Percentiles rank a stretch among this genome's conserved stretches.
Conservation (phyloP, 208 protist genomes). For the Wallacemonas sp. region DNA sequence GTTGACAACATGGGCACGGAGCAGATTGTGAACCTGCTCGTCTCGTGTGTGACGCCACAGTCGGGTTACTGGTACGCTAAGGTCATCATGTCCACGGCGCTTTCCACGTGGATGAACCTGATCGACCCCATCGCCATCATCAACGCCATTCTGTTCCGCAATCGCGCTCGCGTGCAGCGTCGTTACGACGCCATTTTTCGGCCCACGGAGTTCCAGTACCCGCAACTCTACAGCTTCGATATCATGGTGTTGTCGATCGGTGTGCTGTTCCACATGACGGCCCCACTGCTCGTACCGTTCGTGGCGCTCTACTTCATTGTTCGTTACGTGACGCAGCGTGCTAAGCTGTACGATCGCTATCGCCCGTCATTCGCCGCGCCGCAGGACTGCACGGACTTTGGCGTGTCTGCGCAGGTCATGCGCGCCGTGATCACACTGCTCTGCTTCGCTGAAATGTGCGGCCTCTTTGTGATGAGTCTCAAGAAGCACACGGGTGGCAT, state of each 20-base stretch:
- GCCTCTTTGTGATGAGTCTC: constrained; percentile 64
- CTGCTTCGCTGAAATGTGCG: constrained; percentile 57
- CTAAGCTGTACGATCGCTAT: constrained; percentile 72
- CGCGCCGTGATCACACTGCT: constrained; percentile 67
- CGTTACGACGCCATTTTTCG: constrained; percentile 76
- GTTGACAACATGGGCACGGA: constrained; percentile 19
- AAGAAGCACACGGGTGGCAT: constrained; percentile 50
- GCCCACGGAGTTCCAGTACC: constrained; percentile 54
- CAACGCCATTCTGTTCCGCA: constrained; percentile 45
- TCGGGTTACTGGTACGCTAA: constrained; percentile 85
- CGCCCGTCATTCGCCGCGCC: constrained; percentile 43
- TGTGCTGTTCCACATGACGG: constrained; percentile 86
- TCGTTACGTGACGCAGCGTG: constrained; percentile 70
- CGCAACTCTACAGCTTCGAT: constrained; percentile 67
- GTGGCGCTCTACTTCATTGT: constrained; percentile 70
- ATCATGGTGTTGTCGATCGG: constrained; percentile 80
- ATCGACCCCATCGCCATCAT: constrained; percentile 57
- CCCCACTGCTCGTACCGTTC: constrained; percentile 64
- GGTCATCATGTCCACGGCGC: constrained; percentile 55
- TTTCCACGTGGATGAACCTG: constrained; percentile 71
- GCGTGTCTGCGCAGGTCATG: constrained; percentile 64
- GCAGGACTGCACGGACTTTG: constrained; percentile 75
- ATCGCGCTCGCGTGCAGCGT: constrained; percentile 58
- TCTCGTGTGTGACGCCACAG: constrained; percentile 70
- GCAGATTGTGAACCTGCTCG: constrained; percentile 51